phyloP scores from a whole-genome alignment of 1,284 basidiomycete genomes.

The Puccinia coronata region DNA sequence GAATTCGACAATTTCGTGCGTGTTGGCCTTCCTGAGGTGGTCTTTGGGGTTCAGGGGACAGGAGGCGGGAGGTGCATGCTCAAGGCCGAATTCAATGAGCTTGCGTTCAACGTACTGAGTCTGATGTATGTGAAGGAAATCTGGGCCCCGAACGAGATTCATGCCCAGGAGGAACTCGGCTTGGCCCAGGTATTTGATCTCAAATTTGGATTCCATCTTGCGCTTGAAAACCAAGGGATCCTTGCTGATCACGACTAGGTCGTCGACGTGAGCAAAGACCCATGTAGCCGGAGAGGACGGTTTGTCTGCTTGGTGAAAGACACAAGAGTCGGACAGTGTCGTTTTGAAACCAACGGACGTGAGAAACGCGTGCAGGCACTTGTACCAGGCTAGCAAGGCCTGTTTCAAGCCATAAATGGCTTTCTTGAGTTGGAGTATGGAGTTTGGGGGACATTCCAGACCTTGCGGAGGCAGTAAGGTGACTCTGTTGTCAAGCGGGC shows the following conservation, averaged over 20 bases:
- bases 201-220: neutral
- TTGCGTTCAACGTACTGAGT: neutral
- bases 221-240: neutral
- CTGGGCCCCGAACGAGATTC: neutral
- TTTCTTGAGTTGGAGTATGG: no score
- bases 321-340: neutral
- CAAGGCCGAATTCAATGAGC: neutral
- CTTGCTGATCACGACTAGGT: neutral
- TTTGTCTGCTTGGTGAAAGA: neutral
- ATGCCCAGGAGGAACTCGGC: neutral
- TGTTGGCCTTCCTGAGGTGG: no score
- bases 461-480: neutral
- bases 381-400: neutral
- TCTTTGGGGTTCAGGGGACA: neutral
- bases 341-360: neutral
- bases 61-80: neutral
- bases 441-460: no score
- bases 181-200: neutral
- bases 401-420: neutral
- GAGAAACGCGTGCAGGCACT: neutral
- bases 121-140: neutral
- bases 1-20: neutral
- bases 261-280: slow-evolving; percentile 2
- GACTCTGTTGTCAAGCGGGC: no score
- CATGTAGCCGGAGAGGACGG: neutral